Conservation (phyloP, 345 rosid species). For the Melaleuca alternifolia region DNA sequence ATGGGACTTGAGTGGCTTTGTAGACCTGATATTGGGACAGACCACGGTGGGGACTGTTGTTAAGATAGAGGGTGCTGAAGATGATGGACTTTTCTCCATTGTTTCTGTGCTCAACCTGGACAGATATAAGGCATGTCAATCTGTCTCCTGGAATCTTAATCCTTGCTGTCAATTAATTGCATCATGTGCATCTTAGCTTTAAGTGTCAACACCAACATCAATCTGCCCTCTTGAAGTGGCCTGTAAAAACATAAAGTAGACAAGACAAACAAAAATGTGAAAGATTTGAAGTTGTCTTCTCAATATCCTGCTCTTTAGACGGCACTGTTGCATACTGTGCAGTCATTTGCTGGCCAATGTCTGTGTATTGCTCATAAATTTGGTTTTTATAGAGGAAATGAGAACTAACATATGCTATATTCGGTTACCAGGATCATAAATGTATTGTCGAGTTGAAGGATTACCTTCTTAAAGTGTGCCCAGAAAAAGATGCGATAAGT, state of each 20-base stretch:
- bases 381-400: background rate
- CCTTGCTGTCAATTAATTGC: background rate
- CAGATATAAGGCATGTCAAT: conserved; percentile 57
- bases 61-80: conserved; percentile 74
- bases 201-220: background rate
- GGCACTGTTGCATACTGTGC: background rate
- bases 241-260: background rate
- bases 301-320: background rate
- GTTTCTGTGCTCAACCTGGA: conserved; percentile 63
- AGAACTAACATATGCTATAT: background rate
- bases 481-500: conserved; percentile 21
- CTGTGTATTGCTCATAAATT: background rate
- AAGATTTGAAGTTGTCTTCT: background rate
- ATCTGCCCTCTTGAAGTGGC: background rate
- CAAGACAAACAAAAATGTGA: background rate
- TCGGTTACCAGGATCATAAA: conserved; percentile 35
- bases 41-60: conserved; percentile 88
- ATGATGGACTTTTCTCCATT: conserved; percentile 46
- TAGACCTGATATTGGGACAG: conserved; percentile 73
- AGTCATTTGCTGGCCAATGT: background rate
- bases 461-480: conserved; percentile 47
- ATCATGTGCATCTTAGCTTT: background rate
- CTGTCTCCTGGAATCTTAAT: background rate
- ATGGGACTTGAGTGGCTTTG: conserved; percentile 92
- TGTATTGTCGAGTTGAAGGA: conserved; percentile 54